Base-by-base conservation (phyloP, 2,329 filamentous ascomycete genomes). In the Beauveria brongniartii region DNA sequence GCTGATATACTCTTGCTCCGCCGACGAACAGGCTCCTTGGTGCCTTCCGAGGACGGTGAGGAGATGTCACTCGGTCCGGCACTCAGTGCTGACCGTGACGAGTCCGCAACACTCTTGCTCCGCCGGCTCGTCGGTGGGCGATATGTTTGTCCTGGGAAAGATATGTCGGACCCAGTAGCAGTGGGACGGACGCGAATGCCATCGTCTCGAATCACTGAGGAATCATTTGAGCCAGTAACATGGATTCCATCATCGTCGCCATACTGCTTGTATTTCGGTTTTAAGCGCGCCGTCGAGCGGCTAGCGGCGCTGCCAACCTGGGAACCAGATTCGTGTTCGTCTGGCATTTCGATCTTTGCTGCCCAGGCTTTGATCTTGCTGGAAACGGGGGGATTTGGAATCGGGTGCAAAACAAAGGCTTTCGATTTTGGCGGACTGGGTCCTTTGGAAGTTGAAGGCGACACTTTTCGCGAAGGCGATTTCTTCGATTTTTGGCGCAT, bases 311-410 rank as follows among this genome's bases (percentile, higher is more conserved):
- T 59, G 66, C 66, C 56, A 71, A 68, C 59, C 68, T 72, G 24
- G 63, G 65, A 20, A 67, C 67, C 26, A 69, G 67, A 24, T 63
- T 69, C 46, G 63, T 63, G 22, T 69, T 69, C 53, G 20, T 80
- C 77, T 1, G 80, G 77, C 1, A 78, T 66, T 64, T 85, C 81
- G 8, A 86, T 79, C 64, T 77, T 78, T 55, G 73, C 76, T 0
- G 83, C 84, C 85, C 85, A 88, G 53, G 84, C 81, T 64, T 82
- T 80, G 64, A 88, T 81, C 69, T 86, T 87, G 65, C 74, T 81
- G 52, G 82, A 77, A 4, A 84, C 76, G 0, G 81, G 72, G 3
- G 83, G 82, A 65, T 85, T 85, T 40, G 76, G 74, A 7, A 78
- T 75, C 1, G 82, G 80, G 24, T 75, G 76, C 61, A 80, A 75